Evolutionary conservation across 2,329 filamentous ascomycete species (phyloP).

Genomic region (Paecilomyces niveus): DNA sequence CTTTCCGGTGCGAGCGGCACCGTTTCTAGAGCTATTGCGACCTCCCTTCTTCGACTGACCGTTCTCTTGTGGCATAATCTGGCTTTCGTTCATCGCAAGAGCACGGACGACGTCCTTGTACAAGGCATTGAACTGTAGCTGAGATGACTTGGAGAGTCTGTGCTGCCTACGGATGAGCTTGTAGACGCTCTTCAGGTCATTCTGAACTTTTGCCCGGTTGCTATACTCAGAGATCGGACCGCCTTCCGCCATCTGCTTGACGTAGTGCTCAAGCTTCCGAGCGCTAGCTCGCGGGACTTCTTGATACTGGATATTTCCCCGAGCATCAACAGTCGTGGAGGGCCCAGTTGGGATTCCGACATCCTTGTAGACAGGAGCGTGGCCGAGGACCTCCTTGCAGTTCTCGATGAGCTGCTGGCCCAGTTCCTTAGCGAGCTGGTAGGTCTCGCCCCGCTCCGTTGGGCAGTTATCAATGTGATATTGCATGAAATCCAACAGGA

Average conservation of each 20-base stretch:
- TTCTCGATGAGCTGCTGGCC: slow-evolving; percentile 93
- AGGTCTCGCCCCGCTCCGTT: slow-evolving; percentile 92
- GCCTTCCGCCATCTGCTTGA: slow-evolving; percentile 96
- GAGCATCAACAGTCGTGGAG: slow-evolving; percentile 82
- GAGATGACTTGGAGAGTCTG: slow-evolving; percentile 91
- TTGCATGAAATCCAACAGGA: slow-evolving; percentile 97
- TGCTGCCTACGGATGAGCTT: slow-evolving; percentile 98
- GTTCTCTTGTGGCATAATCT: slow-evolving; percentile 86
- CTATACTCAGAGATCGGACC: slow-evolving; percentile 98
- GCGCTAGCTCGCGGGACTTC: slow-evolving; percentile 82
- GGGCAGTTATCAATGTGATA: slow-evolving; percentile 99
- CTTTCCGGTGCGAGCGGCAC: slow-evolving; percentile 67
- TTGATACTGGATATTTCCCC: slow-evolving; percentile 86
- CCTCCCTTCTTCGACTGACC: slow-evolving; percentile 53
- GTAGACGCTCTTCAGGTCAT: slow-evolving; percentile 89
- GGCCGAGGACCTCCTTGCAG: slow-evolving; percentile 82
- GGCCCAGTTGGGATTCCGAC: slow-evolving; percentile 87
- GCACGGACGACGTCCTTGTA: slow-evolving; percentile 94
- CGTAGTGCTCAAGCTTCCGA: slow-evolving; percentile 96
- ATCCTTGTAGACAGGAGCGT: slow-evolving; percentile 90
- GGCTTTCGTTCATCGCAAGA: slow-evolving; percentile 93
- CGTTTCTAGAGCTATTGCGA: slow-evolving; percentile 45
- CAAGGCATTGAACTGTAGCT: slow-evolving; percentile 90
- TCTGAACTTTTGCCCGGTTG: slow-evolving; percentile 96
- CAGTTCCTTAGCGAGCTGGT: slow-evolving; percentile 93